These are phyloP conservation scores for Phytophthora vignae DNA, from an alignment of 352 stramenopile genomes.

Conservation along the genomic window DNA sequence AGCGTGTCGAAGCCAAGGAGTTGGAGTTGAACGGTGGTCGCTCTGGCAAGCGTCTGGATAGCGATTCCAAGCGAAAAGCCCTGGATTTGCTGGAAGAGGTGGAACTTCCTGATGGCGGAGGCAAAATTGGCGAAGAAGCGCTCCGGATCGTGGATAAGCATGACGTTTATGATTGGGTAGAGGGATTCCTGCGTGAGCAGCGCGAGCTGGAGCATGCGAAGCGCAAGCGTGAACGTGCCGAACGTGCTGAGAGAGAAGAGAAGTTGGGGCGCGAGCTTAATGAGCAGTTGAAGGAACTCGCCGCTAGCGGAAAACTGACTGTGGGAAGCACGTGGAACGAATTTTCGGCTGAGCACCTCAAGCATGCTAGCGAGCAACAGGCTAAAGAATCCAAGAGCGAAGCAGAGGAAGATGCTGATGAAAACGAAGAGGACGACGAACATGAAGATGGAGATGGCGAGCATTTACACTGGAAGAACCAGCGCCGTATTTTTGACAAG, in stretches of 20 bases:
- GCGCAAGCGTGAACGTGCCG: constrained; percentile 57
- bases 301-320: constrained; percentile 22
- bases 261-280: constrained; percentile 45
- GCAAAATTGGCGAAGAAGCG: constrained; percentile 33
- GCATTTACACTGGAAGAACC: constrained; percentile 50
- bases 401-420: constrained; percentile 11
- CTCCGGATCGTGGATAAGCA: constrained; percentile 52
- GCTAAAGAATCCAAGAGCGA: constrained; percentile 20
- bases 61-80: constrained; percentile 52
- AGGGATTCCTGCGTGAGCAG: constrained; percentile 52
- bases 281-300: constrained; percentile 38
- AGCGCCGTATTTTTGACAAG: constrained; percentile 67
- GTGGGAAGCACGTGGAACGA: constrained; percentile 39
- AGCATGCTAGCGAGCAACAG: constrained; percentile 20
- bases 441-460: constrained; percentile 15
- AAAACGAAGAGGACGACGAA: constrained; percentile 16
- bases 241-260: constrained; percentile 47
- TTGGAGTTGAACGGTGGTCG: constrained; percentile 25
- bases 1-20: constrained; percentile 46
- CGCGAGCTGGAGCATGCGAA: constrained; percentile 58
- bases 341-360: constrained; percentile 28
- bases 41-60: constrained; percentile 50
- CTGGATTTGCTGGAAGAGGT: constrained; percentile 53
- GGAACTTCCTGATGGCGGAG: constrained; percentile 24
- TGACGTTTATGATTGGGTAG: constrained; percentile 73